Base-by-base conservation (phyloP, 768 basidiomycete genomes). In the Suillus tomentosus region DNA sequence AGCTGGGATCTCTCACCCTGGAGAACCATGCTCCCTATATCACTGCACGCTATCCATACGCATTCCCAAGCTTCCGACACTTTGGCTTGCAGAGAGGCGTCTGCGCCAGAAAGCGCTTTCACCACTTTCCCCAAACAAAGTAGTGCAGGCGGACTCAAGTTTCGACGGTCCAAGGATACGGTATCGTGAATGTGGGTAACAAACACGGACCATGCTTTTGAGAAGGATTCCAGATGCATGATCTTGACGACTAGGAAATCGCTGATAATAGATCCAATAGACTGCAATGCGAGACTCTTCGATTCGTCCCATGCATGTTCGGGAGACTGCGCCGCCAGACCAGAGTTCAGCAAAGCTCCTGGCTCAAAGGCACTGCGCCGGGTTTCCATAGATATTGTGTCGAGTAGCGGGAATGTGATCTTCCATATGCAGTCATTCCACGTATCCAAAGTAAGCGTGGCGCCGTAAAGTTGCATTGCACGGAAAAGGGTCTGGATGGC, bases 401-500 rank as follows among this genome's bases (percentile, higher is more conserved):
- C 90, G 64, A 97, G 77, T 4, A 99, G 80, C 8, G 95, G 95
- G 76, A 96, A 94, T 14, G 92, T 87, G 63, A 98, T 85, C 72
- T 89, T 88, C 90, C 93, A 95, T n/a, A 96, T 81, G 65, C 94
- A 94, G 61, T 92, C 87, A 48, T 91, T 87, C 96, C 96, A 99
- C 0, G 91, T 92, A 7, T 88, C 88, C 45, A 84, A 72, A 70
- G 89, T 91, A 58, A 99, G 79, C 0, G 90, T 93, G 9, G 88
- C 87, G 2, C 96, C 96, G 72, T 99, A 98, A 11, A 98, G 81
- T 75, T 96, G 94, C 79, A 98, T 86, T 2, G 94, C 93, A 56
- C 96, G 85, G 78, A 97, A 99, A 61, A 99, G 74, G 2, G 96
- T 98, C 76, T 97, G 95, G 53, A 98, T 96, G 11, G 96, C 95